A percentile compares a stretch with the other conserved stretches of the same genome.
These are phyloP conservation scores for Immersiporthe knoxdaviesiana DNA, from an alignment of 2,329 filamentous ascomycete genomes.

Conservation along the genomic window DNA sequence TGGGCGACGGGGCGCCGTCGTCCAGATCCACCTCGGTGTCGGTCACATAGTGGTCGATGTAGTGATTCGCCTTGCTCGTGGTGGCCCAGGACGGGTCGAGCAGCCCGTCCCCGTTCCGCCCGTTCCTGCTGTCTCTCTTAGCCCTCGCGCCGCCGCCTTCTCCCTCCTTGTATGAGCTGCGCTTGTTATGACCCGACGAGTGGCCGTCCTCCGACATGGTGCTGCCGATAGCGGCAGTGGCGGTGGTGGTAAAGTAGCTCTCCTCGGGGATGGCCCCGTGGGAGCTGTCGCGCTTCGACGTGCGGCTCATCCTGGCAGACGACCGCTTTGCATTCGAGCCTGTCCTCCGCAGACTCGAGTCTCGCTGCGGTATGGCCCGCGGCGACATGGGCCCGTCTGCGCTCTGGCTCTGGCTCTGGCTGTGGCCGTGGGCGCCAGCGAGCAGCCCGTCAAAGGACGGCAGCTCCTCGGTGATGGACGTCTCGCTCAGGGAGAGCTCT, in stretches of 20 bases:
- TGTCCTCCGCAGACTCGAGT: slow-evolving; percentile 68
- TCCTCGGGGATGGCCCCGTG: slow-evolving; percentile 48
- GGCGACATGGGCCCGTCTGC: slow-evolving; percentile 36
- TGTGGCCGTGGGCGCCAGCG: slow-evolving; percentile 16
- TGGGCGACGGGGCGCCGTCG: slow-evolving; percentile 71
- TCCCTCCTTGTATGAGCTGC: slow-evolving; percentile 15
- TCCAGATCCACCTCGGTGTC: slow-evolving; percentile 47
- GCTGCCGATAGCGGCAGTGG: slow-evolving; percentile 24
- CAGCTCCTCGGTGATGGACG: slow-evolving; percentile 60
- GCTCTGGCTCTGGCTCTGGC: slow-evolving; percentile 33
- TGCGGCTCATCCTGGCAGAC: slow-evolving; percentile 52
- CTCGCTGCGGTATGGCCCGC: slow-evolving; percentile 65
- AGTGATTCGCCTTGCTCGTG: slow-evolving; percentile 32
- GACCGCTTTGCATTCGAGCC: slow-evolving; percentile 57
- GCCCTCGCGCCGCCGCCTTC: neutral
- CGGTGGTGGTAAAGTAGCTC: slow-evolving; percentile 38
- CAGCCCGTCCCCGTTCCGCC: slow-evolving; percentile 25
- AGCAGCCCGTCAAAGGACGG: slow-evolving; percentile 36
- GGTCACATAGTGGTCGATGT: slow-evolving; percentile 27
- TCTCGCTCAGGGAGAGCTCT: slow-evolving; percentile 57
- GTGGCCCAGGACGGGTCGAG: slow-evolving; percentile 34
- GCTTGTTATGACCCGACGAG: neutral
- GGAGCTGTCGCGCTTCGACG: slow-evolving; percentile 53
- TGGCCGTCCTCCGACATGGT: slow-evolving; percentile 11
- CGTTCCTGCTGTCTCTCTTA: slow-evolving; percentile 19